These are phyloP conservation scores for Teratosphaeria viscida DNA, from an alignment of 2,329 filamentous ascomycete genomes.

Conservation along the genomic window DNA sequence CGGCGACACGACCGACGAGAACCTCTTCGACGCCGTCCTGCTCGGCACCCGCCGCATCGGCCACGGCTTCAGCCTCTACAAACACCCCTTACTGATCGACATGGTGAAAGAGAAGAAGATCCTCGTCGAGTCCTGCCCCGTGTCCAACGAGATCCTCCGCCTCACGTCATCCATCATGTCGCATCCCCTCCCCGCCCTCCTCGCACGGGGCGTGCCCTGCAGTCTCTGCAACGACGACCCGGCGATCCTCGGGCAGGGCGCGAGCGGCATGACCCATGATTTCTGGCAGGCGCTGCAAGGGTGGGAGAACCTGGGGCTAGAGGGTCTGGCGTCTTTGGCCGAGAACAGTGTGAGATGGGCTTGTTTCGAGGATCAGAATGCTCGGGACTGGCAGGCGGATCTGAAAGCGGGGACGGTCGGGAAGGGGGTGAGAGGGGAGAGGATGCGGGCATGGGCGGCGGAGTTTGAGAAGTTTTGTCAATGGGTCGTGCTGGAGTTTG, in stretches of 20 bases:
- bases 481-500: constrained; percentile 72
- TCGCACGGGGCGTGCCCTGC: constrained; percentile 75
- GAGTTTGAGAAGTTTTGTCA: constrained; percentile 86
- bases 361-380: constrained; percentile 68
- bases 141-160: constrained; percentile 78
- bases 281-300: constrained; percentile 91
- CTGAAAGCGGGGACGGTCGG: constrained; percentile 67
- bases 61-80: constrained; percentile 79
- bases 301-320: constrained; percentile 82
- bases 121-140: constrained; percentile 79
- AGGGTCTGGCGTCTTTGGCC: constrained; percentile 73
- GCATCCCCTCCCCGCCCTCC: constrained; percentile 71
- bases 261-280: constrained; percentile 76
- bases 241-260: constrained; percentile 74
- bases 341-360: constrained; percentile 92
- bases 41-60: constrained; percentile 83
- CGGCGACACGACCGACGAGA: constrained; percentile 65
- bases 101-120: constrained; percentile 84
- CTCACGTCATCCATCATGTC: constrained; percentile 65
- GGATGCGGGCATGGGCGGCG: constrained; percentile 66
- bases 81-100: constrained; percentile 80
- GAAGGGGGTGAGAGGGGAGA: constrained; percentile 56
- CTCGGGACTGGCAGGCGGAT: constrained; percentile 60
- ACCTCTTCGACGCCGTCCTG: constrained; percentile 81
- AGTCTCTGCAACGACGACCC: constrained; percentile 86